Conservation (phyloP, 2,329 filamentous ascomycete species). For the Plectosphaerella plurivora region DNA sequence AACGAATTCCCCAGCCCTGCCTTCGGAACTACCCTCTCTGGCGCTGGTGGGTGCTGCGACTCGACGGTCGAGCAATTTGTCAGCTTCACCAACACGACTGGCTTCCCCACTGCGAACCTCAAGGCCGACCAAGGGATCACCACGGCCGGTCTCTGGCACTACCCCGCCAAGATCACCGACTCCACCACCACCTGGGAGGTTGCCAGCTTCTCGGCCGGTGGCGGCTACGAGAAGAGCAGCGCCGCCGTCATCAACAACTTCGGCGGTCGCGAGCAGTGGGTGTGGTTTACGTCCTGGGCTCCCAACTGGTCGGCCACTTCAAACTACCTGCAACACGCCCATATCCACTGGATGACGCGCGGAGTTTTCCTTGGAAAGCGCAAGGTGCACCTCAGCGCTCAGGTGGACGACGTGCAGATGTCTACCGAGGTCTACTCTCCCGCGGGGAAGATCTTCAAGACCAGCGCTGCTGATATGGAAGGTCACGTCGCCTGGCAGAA, state of each 20-base stretch:
- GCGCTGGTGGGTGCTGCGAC: conserved; percentile 37
- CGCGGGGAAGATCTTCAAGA: conserved; percentile 41
- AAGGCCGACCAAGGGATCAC: conserved; percentile 43
- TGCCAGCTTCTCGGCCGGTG: conserved; percentile 45
- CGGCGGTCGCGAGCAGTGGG: conserved; percentile 55
- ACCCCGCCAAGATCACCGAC: conserved; percentile 51
- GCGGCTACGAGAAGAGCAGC: conserved; percentile 32
- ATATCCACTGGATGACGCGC: conserved; percentile 58
- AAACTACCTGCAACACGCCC: conserved; percentile 56
- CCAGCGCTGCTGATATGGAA: conserved; percentile 40
- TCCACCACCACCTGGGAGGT: conserved; percentile 47
- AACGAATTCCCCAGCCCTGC: conserved; percentile 50
- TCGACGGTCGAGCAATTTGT: conserved; percentile 44
- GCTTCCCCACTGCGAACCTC: conserved; percentile 50
- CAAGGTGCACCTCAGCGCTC: conserved; percentile 48
- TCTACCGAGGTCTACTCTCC: conserved; percentile 46
- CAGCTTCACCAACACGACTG: conserved; percentile 46
- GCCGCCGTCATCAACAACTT: conserved; percentile 59
- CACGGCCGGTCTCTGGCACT: conserved; percentile 52
- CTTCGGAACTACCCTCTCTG: conserved; percentile 31
- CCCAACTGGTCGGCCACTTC: conserved; percentile 41
- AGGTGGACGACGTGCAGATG: conserved; percentile 61
- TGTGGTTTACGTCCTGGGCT: conserved; percentile 51
- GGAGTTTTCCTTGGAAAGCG: conserved; percentile 53
- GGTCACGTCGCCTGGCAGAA: conserved; percentile 37